Percentiles rank a stretch among this genome's conserved stretches.
Evolutionary conservation across 768 basidiomycete genomes (phyloP).

Genomic region (Dacryopinax primogenitus): DNA sequence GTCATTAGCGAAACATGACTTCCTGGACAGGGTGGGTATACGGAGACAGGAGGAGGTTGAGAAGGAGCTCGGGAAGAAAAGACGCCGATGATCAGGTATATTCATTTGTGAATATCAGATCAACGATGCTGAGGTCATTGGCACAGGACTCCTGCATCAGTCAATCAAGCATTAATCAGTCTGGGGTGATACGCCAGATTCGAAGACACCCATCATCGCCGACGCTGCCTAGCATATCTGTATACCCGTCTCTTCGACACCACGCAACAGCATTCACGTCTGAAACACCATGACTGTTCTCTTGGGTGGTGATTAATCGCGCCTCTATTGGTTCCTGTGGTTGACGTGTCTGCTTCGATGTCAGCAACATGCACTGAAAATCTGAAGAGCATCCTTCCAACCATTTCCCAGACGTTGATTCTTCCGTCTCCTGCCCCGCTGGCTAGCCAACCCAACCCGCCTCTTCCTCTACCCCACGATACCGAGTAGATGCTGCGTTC

Average conservation of each 20-base stretch:
- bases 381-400: slow-evolving; percentile 20
- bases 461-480: slow-evolving; percentile 47
- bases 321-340: slow-evolving; percentile 26
- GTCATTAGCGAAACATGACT: slow-evolving; percentile 76
- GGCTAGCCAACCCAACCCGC: slow-evolving; percentile 64
- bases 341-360: slow-evolving; percentile 16
- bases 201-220: slow-evolving; percentile 75
- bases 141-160: not conserved
- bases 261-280: slow-evolving; percentile 80
- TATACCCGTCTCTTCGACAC: slow-evolving; percentile 56
- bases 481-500: slow-evolving; percentile 69
- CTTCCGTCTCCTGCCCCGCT: slow-evolving; percentile 76
- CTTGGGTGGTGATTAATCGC: slow-evolving; percentile 42
- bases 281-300: slow-evolving; percentile 61
- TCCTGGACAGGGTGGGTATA: slow-evolving; percentile 60
- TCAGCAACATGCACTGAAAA: slow-evolving; percentile 11
- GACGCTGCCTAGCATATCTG: slow-evolving; percentile 60
- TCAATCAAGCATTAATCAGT: not conserved
- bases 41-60: slow-evolving; percentile 56
- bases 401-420: slow-evolving; percentile 72
- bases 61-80: slow-evolving; percentile 41
- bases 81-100: slow-evolving; percentile 27
- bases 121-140: not conserved
- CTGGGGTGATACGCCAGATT: slow-evolving; percentile 52
- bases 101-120: not conserved